Evolutionary conservation across 129 eudicot genomes (phyloP).

Genomic region (Glebionis coronaria): DNA sequence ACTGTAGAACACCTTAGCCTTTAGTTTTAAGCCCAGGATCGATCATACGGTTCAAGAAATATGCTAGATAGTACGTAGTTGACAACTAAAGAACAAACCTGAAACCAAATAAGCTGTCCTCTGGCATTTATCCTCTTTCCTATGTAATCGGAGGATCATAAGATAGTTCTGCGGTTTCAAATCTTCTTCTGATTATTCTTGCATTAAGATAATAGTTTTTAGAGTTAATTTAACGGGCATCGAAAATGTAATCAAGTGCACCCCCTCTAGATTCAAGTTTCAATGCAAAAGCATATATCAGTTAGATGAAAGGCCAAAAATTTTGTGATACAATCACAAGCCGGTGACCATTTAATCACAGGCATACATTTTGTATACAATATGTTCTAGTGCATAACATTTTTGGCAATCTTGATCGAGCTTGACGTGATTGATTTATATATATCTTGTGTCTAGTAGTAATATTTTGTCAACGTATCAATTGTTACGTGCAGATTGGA

Average conservation of each 20-base stretch:
- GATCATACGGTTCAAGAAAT: background rate
- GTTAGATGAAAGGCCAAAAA: background rate
- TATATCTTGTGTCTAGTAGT: slow-evolving; percentile 3
- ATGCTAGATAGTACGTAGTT: too few species aligned
- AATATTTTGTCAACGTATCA: background rate
- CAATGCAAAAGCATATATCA: background rate
- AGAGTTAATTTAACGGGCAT: too few species aligned
- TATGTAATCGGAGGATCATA: background rate
- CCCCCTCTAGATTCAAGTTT: background rate
- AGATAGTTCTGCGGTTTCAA: background rate
- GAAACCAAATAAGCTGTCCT: background rate
- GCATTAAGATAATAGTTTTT: too few species aligned
- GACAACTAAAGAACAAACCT: background rate
- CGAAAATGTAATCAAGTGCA: too few species aligned
- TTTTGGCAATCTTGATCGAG: background rate
- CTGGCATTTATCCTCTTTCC: background rate
- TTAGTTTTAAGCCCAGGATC: background rate
- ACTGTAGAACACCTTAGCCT: background rate
- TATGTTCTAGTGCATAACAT: background rate
- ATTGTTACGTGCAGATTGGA: slow-evolving; percentile 60
- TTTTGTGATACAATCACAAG: background rate
- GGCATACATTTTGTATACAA: too few species aligned
- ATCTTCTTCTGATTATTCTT: too few species aligned
- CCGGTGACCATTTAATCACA: background rate
- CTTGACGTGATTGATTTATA: background rate